phyloP scores from a whole-genome alignment of 1,284 basidiomycete species.

The Irpex lacteus region DNA sequence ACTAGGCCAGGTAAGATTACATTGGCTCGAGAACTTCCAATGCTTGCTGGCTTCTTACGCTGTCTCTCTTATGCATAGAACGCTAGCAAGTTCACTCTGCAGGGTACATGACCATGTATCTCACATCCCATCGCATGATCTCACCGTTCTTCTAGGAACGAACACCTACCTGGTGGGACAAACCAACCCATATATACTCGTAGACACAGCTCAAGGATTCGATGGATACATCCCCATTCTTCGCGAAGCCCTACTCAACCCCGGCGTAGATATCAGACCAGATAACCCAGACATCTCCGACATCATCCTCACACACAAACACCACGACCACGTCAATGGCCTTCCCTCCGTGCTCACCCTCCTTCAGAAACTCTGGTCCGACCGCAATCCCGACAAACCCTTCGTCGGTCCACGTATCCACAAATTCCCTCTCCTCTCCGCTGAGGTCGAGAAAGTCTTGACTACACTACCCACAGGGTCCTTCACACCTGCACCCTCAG shows the following conservation, averaged over 20 bases:
- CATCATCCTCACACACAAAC: slow-evolving; percentile 90
- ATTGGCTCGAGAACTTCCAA: background rate
- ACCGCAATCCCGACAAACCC: slow-evolving; percentile 34
- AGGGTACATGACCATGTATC: slow-evolving; percentile 48
- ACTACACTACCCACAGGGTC: slow-evolving; percentile 39
- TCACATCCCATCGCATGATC: background rate
- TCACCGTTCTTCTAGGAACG: slow-evolving; percentile 51
- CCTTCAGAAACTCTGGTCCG: slow-evolving; percentile 58
- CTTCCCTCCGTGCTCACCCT: slow-evolving; percentile 70
- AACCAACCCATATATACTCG: slow-evolving; percentile 69
- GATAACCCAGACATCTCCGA: slow-evolving; percentile 64
- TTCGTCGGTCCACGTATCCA: slow-evolving; percentile 69
- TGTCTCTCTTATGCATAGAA: slow-evolving; percentile 48
- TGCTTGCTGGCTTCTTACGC: background rate
- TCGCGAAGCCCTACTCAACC: slow-evolving; percentile 49
- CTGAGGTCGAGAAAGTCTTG: slow-evolving; percentile 39
- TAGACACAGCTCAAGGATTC: slow-evolving; percentile 89
- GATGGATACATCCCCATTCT: slow-evolving; percentile 69
- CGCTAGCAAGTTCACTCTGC: slow-evolving; percentile 88
- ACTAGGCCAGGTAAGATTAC: slow-evolving; percentile 61
- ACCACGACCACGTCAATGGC: slow-evolving; percentile 85
- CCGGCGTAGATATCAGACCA: slow-evolving; percentile 29
- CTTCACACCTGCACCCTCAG: slow-evolving; percentile 41
- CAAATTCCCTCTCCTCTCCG: slow-evolving; percentile 52
- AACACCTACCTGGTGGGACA: slow-evolving; percentile 89